Evolutionary conservation across 208 protist genomes (phyloP).

Genomic region (Wallacemonas sp.): DNA sequence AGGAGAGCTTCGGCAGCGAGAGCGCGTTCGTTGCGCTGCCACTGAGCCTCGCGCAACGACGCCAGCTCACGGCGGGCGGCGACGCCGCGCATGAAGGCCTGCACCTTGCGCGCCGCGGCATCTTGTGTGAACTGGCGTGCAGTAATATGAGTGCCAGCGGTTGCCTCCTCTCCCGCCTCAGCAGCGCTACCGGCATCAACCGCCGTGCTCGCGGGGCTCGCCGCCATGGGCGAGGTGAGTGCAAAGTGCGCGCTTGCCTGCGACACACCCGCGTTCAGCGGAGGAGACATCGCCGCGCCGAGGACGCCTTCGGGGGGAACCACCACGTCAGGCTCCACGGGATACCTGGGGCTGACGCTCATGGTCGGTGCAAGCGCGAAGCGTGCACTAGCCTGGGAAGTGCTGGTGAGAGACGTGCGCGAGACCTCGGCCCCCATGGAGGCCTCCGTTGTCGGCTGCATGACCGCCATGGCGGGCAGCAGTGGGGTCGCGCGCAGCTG

Average conservation of each 20-base stretch:
- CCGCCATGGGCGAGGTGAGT: neutral
- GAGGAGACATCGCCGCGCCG: neutral
- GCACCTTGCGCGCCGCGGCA: conserved; percentile 26
- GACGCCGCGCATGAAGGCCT: conserved; percentile 19
- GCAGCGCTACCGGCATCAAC: neutral
- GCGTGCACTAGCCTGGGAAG: neutral
- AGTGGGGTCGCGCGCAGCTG: neutral
- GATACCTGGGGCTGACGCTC: conserved; percentile 4
- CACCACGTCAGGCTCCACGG: neutral
- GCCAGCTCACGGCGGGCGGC: conserved; percentile 12
- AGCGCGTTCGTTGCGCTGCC: conserved; percentile 16
- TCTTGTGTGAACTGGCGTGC: too few species aligned
- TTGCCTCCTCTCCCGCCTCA: neutral
- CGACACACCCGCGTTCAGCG: too few species aligned
- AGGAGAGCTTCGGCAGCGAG: conserved; percentile 29
- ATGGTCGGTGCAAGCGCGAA: neutral
- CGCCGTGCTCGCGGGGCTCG: neutral
- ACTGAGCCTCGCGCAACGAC: conserved; percentile 3
- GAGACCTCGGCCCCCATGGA: neutral
- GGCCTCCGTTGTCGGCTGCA: neutral
- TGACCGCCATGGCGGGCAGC: neutral
- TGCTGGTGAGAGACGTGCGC: neutral
- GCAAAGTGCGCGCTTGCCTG: neutral
- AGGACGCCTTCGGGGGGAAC: neutral
- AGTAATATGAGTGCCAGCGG: neutral